phyloP scores from a whole-genome alignment of 495 filamentous ascomycete genomes.

The Neurospora sp. region DNA sequence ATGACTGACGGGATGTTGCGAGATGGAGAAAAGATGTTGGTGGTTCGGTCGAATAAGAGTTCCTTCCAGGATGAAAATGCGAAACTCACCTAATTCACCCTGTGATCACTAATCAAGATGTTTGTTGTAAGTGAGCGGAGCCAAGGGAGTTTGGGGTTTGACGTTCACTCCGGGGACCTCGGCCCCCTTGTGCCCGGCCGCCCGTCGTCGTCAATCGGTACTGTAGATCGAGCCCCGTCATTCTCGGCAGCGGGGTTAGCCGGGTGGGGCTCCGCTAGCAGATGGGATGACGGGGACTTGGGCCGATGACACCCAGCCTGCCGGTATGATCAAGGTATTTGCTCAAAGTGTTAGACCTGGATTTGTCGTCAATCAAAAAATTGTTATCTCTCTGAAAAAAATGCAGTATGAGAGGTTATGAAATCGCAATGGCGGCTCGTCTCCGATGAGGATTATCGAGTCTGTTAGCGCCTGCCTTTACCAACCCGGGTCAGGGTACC shows the following conservation, averaged over 20 bases:
- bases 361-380: no score
- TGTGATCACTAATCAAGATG: not conserved
- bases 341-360: no score
- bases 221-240: not conserved
- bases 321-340: not conserved
- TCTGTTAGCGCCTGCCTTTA: not conserved
- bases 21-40: not conserved
- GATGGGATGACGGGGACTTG: not conserved
- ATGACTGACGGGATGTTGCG: not conserved
- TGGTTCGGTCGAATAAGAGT: not conserved
- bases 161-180: not conserved
- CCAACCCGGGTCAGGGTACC: not conserved
- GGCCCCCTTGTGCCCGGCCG: not conserved
- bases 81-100: not conserved
- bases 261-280: not conserved
- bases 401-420: no score
- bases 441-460: accelerated
- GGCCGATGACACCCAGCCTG: not conserved
- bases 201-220: not conserved
- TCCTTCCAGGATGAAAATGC: not conserved
- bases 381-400: no score
- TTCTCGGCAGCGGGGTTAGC: not conserved
- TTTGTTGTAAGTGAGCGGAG: not conserved
- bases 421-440: not conserved
- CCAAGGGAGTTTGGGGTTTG: not conserved